These are phyloP conservation scores for Thermothelomyces thermophilus DNA, from an alignment of 2,329 filamentous ascomycete species.

Conservation along the genomic window DNA sequence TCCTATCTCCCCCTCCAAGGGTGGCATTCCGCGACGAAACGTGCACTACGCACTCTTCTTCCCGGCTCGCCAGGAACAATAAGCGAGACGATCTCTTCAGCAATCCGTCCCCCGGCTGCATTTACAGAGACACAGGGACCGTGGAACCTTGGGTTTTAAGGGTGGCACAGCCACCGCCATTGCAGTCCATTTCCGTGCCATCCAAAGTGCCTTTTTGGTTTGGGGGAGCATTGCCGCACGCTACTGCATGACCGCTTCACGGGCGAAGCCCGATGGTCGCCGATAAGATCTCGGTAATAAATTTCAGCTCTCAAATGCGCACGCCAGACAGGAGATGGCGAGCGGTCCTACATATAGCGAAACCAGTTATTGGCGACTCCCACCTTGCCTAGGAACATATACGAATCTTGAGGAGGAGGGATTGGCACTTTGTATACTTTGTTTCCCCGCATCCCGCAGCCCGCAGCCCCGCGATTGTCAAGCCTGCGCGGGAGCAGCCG, in stretches of 20 bases:
- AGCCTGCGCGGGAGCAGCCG: too few species aligned
- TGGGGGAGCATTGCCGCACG: neutral
- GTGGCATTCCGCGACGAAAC: neutral
- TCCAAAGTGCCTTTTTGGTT: neutral
- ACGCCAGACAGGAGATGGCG: neutral
- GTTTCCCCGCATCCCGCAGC: neutral
- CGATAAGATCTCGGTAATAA: neutral
- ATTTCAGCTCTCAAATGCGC: neutral
- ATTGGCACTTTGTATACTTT: neutral
- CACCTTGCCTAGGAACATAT: too few species aligned
- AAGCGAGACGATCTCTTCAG: neutral
- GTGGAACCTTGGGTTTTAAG: slow-evolving; percentile 7
- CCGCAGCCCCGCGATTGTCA: neutral
- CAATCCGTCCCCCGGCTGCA: too few species aligned
- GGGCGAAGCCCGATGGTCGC: neutral
- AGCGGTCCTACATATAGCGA: neutral
- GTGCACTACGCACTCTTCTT: neutral
- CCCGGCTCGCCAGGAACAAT: neutral
- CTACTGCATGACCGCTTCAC: neutral
- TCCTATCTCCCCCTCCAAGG: neutral
- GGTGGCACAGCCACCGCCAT: slow-evolving; percentile 13
- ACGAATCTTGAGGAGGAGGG: too few species aligned
- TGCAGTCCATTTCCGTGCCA: neutral
- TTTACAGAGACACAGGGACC: neutral
- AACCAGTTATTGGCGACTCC: too few species aligned